Evolutionary conservation across 345 rosid species (phyloP).

Genomic region (Dipteronia dyeriana): DNA sequence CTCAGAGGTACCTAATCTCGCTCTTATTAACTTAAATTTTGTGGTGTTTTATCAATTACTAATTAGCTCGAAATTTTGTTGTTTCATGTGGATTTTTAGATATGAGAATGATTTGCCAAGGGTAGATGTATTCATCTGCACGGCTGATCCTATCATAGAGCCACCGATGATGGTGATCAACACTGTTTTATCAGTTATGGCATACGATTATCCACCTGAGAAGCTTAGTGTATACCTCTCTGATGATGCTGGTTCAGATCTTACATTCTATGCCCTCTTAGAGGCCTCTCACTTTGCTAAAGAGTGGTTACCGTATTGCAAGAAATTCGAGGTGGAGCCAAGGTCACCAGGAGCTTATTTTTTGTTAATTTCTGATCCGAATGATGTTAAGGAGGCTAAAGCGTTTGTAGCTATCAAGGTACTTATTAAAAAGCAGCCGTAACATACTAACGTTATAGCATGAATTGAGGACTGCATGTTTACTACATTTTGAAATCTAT

Average conservation of each 20-base stretch:
- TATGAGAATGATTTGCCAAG: slow-evolving; percentile 30
- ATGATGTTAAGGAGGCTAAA: too few species aligned
- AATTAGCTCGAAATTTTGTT: too few species aligned
- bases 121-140: slow-evolving; percentile 46
- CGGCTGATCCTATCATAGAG: slow-evolving; percentile 43
- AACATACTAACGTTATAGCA: too few species aligned
- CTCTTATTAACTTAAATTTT: too few species aligned
- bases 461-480: too few species aligned
- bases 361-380: not conserved
- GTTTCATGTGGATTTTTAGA: not conserved
- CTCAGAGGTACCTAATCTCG: slow-evolving; percentile 30
- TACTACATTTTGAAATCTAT: too few species aligned
- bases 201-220: slow-evolving; percentile 33
- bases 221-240: slow-evolving; percentile 42
- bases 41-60: too few species aligned
- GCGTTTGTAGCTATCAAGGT: slow-evolving; percentile 15
- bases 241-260: slow-evolving; percentile 43
- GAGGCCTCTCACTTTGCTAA: slow-evolving; percentile 41
- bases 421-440: not conserved
- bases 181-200: slow-evolving; percentile 40
- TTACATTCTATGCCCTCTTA: slow-evolving; percentile 40
- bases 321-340: slow-evolving; percentile 23
- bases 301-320: slow-evolving; percentile 44
- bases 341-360: slow-evolving; percentile 38
- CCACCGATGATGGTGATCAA: slow-evolving; percentile 42